Evolutionary conservation across 495 filamentous ascomycete species (phyloP).

Genomic region (Aeminium ludgeri): DNA sequence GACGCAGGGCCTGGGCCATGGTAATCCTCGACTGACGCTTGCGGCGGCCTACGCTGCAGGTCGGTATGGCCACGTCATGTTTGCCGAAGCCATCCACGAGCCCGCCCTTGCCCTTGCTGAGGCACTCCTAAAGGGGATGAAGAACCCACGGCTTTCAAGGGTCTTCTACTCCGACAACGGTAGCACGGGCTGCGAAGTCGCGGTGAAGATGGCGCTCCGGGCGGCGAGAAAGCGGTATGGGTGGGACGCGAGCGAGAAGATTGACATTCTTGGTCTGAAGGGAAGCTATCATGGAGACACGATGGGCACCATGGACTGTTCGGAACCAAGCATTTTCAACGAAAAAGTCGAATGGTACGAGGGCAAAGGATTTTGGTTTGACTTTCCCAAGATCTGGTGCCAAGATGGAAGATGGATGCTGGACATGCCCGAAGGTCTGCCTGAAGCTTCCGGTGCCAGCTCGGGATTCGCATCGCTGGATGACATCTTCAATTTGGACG

Average conservation of each 20-base stretch:
- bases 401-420: slow-evolving; percentile 45
- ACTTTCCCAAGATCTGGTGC: slow-evolving; percentile 52
- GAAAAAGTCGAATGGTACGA: slow-evolving; percentile 67
- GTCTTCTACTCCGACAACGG: slow-evolving; percentile 71
- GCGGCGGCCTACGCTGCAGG: slow-evolving; percentile 62
- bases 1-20: slow-evolving; percentile 70
- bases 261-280: slow-evolving; percentile 53
- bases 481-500: slow-evolving; percentile 44
- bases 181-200: slow-evolving; percentile 63
- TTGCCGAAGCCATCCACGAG: slow-evolving; percentile 53
- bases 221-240: slow-evolving; percentile 38
- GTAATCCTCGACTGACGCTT: slow-evolving; percentile 46
- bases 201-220: slow-evolving; percentile 60
- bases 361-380: slow-evolving; percentile 56
- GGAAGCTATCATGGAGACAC: slow-evolving; percentile 71
- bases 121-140: slow-evolving; percentile 35
- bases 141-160: slow-evolving; percentile 43
- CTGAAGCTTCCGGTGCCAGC: slow-evolving; percentile 29
- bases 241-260: slow-evolving; percentile 38
- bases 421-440: slow-evolving; percentile 33
- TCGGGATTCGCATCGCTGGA: slow-evolving; percentile 33
- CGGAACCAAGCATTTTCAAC: slow-evolving; percentile 55
- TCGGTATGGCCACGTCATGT: slow-evolving; percentile 77
- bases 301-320: slow-evolving; percentile 64
- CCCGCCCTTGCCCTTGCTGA: slow-evolving; percentile 51